These are phyloP conservation scores for Ceratocystis alfenasii DNA, from an alignment of 2,329 filamentous ascomycete genomes.

Conservation along the genomic window DNA sequence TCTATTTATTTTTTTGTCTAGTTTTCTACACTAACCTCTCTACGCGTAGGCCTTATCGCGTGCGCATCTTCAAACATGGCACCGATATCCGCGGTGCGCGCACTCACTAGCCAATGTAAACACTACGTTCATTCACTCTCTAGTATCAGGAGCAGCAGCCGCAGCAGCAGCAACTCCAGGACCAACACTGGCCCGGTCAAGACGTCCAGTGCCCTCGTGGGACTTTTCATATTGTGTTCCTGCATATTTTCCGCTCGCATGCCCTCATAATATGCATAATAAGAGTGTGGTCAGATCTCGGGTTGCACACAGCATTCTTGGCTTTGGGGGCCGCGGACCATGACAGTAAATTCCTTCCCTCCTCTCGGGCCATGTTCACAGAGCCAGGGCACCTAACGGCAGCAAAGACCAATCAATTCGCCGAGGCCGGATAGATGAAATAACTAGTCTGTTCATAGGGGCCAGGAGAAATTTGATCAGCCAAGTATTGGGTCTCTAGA, in stretches of 20 bases:
- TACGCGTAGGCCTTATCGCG: too few relatives aligned
- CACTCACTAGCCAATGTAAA: too few relatives aligned
- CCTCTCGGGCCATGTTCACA: neutral
- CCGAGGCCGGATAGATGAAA: neutral
- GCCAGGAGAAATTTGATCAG: neutral
- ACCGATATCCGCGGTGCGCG: too few relatives aligned
- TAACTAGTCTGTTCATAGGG: neutral
- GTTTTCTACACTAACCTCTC: too few relatives aligned
- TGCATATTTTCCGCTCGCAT: neutral
- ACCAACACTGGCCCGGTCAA: too few relatives aligned
- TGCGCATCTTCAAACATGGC: too few relatives aligned
- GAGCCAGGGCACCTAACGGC: neutral
- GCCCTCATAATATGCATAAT: neutral
- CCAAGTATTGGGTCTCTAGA: neutral
- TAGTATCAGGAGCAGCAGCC: too few relatives aligned
- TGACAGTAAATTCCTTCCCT: neutral
- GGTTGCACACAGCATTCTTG: neutral
- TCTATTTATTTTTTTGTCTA: neutral
- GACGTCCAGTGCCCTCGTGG: neutral
- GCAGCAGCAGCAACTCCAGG: too few relatives aligned
- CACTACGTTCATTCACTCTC: too few relatives aligned
- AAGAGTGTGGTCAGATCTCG: slow-evolving; percentile 1
- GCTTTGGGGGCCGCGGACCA: neutral
- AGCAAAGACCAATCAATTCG: neutral
- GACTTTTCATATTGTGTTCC: neutral